These are phyloP conservation scores for Pseudoneurospora amorphoporcata DNA, from an alignment of 495 filamentous ascomycete species.

Conservation along the genomic window DNA sequence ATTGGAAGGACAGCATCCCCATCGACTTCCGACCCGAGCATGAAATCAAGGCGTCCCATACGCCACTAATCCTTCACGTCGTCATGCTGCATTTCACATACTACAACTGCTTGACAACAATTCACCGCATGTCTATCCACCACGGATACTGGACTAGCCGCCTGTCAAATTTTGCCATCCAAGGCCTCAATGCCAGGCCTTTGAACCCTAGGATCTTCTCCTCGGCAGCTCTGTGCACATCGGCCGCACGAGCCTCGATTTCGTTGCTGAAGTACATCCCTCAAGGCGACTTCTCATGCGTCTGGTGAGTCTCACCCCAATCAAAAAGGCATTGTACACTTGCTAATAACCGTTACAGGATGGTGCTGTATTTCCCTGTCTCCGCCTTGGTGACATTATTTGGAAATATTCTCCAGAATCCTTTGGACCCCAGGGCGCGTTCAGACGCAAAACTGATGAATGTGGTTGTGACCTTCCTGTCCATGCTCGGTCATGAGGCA, in stretches of 20 bases:
- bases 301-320: constrained; percentile 58
- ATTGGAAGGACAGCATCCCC: constrained; percentile 93
- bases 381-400: constrained; percentile 93
- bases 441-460: constrained; percentile 88
- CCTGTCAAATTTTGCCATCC: constrained; percentile 88
- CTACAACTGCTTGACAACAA: constrained; percentile 95
- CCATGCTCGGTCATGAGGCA: constrained; percentile 57
- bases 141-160: constrained; percentile 98
- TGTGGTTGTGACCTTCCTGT: constrained; percentile 80
- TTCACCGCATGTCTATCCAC: constrained; percentile 96
- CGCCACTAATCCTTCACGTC: constrained; percentile 81
- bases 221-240: constrained; percentile 85
- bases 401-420: constrained; percentile 94
- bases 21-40: constrained; percentile 90
- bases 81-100: constrained; percentile 92
- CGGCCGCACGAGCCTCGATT: constrained; percentile 85
- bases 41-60: constrained; percentile 84
- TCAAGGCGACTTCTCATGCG: constrained; percentile 86
- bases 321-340: neutral
- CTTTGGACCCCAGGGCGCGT: constrained; percentile 75
- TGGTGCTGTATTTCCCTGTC: constrained; percentile 94
- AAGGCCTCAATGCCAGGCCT: constrained; percentile 80
- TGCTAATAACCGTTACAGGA: constrained; percentile 43
- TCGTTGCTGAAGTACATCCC: constrained; percentile 92
- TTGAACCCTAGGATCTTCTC: constrained; percentile 90